Base-by-base conservation (phyloP, 108 stramenopile genomes). In the Skeletonema marinoi region DNA sequence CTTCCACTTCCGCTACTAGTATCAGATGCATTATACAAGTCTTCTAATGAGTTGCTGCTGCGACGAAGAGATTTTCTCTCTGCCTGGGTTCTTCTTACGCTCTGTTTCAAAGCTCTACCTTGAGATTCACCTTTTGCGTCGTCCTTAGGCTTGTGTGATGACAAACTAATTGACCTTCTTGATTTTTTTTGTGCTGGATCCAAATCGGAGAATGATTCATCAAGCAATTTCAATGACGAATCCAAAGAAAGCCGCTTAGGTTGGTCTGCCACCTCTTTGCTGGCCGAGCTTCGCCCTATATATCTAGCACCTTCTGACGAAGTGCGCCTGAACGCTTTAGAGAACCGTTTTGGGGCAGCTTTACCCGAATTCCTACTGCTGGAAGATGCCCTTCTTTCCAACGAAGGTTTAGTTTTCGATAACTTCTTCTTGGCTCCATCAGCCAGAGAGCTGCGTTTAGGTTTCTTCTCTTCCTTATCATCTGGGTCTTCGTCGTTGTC, bases 171-270 rank as follows among this genome's bases (percentile, higher is more conserved):
- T 56, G 54, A 56, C 29, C 25, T 25, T 25, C 54, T 56, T 56
- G 54, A 29, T 25, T 29, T 56, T 25, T 56, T 56, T 25, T 6
- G 25, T 25, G 29, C 54, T 25, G 25, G 25, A 56, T 56, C 54
- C 54, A 29, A 56, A 25, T 25, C 2, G 10, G 54, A 21, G 25
- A 56, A 25, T 25, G 54, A 25, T 29, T 9, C 8, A 25, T 25
- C 54, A 29, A 56, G 6, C 21, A 25, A 25, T 56, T 56, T 29
- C 54, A 56, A 56, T 25, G 54, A 56, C 9, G 54, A 56, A 56
- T 56, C 54, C 54, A 56, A 56, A 56, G 54, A 56, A 56, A 56
- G 54, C 9, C 54, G 54, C 54, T 56, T 56, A 46, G 44, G 44
- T 56, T 25, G 21, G 2, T 25, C 25, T 21, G 54, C n/a, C 6